Conservation (phyloP, 176 grass and related monocot genomes). For the Thalia dealbata region DNA sequence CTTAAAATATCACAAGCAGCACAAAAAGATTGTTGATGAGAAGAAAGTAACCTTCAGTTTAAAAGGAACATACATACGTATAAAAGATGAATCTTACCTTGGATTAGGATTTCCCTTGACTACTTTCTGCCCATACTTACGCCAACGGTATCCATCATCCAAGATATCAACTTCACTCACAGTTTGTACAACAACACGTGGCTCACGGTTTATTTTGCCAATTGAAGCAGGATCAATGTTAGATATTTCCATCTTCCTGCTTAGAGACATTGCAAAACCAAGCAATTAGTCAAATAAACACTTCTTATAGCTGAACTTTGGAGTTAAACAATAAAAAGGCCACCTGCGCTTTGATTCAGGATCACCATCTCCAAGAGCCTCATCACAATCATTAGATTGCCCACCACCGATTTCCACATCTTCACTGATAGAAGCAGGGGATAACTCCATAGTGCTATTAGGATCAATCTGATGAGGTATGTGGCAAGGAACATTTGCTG, state of each 20-base stretch:
- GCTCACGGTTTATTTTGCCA: slow-evolving; percentile 82
- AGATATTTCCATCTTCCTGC: slow-evolving; percentile 80
- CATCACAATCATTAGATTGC: slow-evolving; percentile 64
- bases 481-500: slow-evolving; percentile 30
- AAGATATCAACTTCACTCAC: slow-evolving; percentile 99
- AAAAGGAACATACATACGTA: background rate
- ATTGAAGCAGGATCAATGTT: slow-evolving; percentile 65
- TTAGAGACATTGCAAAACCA: slow-evolving; percentile 20
- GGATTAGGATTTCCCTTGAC: slow-evolving; percentile 99
- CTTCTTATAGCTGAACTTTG: background rate
- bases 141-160: slow-evolving; percentile 99
- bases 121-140: slow-evolving; percentile 99
- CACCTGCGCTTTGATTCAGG: slow-evolving; percentile 93
- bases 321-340: background rate
- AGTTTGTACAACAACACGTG: slow-evolving; percentile 99
- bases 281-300: background rate
- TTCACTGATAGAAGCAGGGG: slow-evolving; percentile 48
- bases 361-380: slow-evolving; percentile 62
- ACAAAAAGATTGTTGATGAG: background rate
- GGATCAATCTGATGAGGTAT: slow-evolving; percentile 41
- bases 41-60: background rate
- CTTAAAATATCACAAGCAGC: background rate
- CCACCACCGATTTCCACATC: slow-evolving; percentile 59
- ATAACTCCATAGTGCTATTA: slow-evolving; percentile 36
- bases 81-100: slow-evolving; percentile 27